These are phyloP conservation scores for Pseudonitzschia pungens DNA, from an alignment of 108 stramenopile genomes.

Conservation along the genomic window DNA sequence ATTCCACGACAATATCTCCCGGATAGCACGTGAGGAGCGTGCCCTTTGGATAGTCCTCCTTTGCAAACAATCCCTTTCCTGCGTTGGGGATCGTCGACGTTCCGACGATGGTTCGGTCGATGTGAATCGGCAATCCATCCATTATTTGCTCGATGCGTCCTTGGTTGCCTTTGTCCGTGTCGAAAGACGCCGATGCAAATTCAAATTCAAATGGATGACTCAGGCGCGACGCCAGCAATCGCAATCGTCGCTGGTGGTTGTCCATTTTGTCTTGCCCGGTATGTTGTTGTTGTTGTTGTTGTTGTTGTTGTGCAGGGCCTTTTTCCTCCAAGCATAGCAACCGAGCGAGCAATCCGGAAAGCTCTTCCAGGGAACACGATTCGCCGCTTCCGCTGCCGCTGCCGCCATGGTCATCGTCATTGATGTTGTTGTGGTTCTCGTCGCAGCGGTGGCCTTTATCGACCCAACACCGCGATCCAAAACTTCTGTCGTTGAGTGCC, in stretches of 20 bases:
- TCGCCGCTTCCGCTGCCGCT: neutral
- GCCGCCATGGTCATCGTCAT: neutral
- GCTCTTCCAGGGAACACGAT: neutral
- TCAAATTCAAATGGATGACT: neutral
- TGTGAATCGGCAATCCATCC: neutral
- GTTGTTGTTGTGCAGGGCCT: neutral
- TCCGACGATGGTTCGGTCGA: neutral
- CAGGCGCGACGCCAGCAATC: neutral
- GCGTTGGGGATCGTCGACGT: neutral
- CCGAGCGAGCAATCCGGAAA: neutral
- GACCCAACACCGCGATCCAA: too few species aligned
- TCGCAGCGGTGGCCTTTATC: too few species aligned
- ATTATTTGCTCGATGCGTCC: too few species aligned
- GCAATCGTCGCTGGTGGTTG: too few species aligned
- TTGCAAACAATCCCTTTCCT: constrained; percentile 15
- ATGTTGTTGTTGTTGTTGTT: neutral
- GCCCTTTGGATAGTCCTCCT: constrained; percentile 3
- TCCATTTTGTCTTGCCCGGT: too few species aligned
- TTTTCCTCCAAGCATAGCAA: neutral
- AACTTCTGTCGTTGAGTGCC: too few species aligned
- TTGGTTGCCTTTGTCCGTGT: neutral
- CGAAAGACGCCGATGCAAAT: neutral
- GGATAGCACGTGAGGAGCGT: constrained; percentile 25
- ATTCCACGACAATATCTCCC: constrained; percentile 14
- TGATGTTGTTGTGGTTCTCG: too few species aligned